Evolutionary conservation across 2,329 filamentous ascomycete species (phyloP), one percentile per base, ranked within the genome.

Genomic region (Parasarocladium wereldwijsianum): DNA sequence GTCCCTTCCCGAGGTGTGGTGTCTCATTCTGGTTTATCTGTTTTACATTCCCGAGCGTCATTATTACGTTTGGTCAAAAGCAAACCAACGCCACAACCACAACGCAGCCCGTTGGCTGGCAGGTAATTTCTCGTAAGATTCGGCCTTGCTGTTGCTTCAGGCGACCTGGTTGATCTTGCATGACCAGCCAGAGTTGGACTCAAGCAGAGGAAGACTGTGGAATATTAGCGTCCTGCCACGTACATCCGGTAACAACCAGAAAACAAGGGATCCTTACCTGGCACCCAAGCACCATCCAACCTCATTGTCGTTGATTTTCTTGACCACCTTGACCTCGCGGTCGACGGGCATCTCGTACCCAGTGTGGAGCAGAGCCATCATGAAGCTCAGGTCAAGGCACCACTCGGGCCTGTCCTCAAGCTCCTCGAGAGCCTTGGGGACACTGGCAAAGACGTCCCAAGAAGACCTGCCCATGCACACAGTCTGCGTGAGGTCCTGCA

Each of bases 291-390:
- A 96, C 90, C 90, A 98, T 22, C 90, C 90, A 45, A 98, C 60
- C 61, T 98, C 92, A 53, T 94, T 94, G 33, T 76, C 76, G 62
- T 92, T 87, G 49, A 98, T 93, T 68, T 94, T 93, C 79, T 98
- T 98, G 36, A 87, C 90, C 49, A 94, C 93, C 66, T 82, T 87
- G 40, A 98, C 85, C 56, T 98, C 90, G 22, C 92, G 71, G 42
- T 93, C 83, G 44, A 96, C 76, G 4, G 87, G 87, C 84, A 98
- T 94, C 42, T 96, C 90, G 47, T 98, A 98, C 3, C 90, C 90
- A 5, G 84, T 93, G 55, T 96, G 86, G 32, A 96, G 61, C 34
- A 98, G 64, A 16, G 82, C 82, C 44, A 93, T 60, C 84, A 94
- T 94, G 50, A 96, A 98, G 62, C 83, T 98, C 43, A 98, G 62